Evolutionary conservation across 2,329 filamentous ascomycete genomes (phyloP), one percentile per base, ranked within the genome.

Genomic region (Ascomycota sp.): DNA sequence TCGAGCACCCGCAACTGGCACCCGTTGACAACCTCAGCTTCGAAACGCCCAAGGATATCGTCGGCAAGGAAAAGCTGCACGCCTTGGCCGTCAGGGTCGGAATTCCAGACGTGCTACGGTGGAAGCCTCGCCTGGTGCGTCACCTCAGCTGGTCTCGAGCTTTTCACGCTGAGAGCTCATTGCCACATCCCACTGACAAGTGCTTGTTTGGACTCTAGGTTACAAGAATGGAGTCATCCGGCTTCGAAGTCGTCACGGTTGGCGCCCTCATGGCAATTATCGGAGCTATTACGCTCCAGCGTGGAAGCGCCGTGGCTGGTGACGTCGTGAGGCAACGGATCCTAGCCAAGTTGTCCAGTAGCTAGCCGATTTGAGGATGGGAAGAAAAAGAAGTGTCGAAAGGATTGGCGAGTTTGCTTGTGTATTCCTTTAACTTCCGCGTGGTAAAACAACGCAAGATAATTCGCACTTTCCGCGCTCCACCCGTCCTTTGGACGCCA

Each of bases 251-350:
- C 4, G 74, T 95, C 17, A 57, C 92, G 32, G 69, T 76, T 29
- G 74, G 82, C 36, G 70, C 81, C 4, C 44, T 98, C 32, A 81
- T 83, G 48, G 81, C 85, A 27, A 76, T 98, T 32, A 57, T 95
- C 27, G 89, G 89, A 15, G 89, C 89, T 8, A 54, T 98, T 31
- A 75, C 82, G n/a, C 58, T 98, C 44, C 82, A 94, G 51, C 73
- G 78, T 40, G 89, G 89, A 28, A 78, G 76, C 23, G 72, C 75
- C 27, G 67, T 78, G 32, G 83, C 86, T 33, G 75, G 73, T 38
- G 65, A 69, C 48, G 55, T 91, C 31, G 72, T 80, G 28, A 69
- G 72, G 46, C 78, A 93, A 41, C 17, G 19, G 27, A 28, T 28
- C 15, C 17, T 28, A 27, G 21, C 7, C 10, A 23, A 10, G 25